Percentiles rank a stretch among this genome's conserved stretches.
These are phyloP conservation scores for Stereocaulon alpinum DNA, from an alignment of 495 filamentous ascomycete genomes.

Conservation along the genomic window DNA sequence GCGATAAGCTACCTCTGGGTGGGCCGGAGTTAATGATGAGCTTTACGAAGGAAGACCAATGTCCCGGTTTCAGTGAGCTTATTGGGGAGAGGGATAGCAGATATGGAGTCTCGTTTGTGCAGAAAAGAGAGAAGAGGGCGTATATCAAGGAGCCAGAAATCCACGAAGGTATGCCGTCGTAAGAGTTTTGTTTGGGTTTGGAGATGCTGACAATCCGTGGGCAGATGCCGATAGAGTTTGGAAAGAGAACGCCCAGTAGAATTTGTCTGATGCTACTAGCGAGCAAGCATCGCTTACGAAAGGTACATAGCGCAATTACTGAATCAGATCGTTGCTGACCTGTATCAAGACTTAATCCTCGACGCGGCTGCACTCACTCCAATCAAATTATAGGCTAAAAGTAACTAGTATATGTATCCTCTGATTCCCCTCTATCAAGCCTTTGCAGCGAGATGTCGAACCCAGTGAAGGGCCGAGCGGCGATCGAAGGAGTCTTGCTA, in stretches of 20 bases:
- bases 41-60: constrained; percentile 48
- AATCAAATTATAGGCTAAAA: neutral
- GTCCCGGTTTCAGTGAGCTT: constrained; percentile 47
- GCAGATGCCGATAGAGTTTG: constrained; percentile 42
- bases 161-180: constrained; percentile 39
- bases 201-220: neutral
- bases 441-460: constrained; percentile 13
- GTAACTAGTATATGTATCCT: constrained; percentile 5
- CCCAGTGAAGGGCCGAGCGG: constrained; percentile 20
- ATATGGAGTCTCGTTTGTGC: constrained; percentile 49
- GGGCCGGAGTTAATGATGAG: constrained; percentile 70
- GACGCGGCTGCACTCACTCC: neutral
- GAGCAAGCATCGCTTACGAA: neutral
- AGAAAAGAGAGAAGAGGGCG: constrained; percentile 54
- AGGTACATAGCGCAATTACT: neutral
- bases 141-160: constrained; percentile 48
- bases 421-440: constrained; percentile 15
- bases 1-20: constrained; percentile 64
- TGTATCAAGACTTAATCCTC: neutral
- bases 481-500: constrained; percentile 9
- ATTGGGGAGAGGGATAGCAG: constrained; percentile 55
- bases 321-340: neutral
- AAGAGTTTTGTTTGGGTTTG: neutral
- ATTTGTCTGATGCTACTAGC: neutral
- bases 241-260: constrained; percentile 18